These are phyloP conservation scores for Polyporus arcularius DNA, from an alignment of 768 basidiomycete species.

Conservation along the genomic window DNA sequence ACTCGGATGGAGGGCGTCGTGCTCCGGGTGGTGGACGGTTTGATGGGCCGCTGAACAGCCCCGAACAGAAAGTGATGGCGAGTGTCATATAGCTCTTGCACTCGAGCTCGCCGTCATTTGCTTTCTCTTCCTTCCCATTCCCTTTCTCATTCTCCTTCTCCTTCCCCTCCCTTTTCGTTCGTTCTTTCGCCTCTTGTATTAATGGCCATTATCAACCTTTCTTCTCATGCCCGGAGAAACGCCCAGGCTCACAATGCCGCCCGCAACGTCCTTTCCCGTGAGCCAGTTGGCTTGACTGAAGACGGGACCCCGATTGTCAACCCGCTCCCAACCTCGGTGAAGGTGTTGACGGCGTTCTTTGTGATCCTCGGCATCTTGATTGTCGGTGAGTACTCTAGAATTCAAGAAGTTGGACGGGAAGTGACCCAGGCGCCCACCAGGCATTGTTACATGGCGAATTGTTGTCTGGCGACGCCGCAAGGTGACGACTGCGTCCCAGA, in stretches of 20 bases:
- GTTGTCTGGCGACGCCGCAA: conserved; percentile 21
- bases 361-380: conserved; percentile 22
- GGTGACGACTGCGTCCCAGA: conserved; percentile 13
- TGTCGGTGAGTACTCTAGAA: conserved; percentile 12
- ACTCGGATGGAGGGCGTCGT: neutral
- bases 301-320: conserved; percentile 7
- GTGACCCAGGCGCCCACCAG: conserved; percentile 3
- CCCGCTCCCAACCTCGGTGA: conserved; percentile 15
- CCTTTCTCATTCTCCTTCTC: neutral
- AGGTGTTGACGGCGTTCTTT: conserved; percentile 19
- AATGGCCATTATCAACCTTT: conserved; percentile 16
- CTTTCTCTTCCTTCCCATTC: conserved; percentile 5
- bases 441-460: conserved; percentile 22
- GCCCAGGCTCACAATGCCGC: conserved; percentile 4
- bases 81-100: conserved; percentile 10
- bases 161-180: conserved; percentile 4
- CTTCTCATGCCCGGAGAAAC: neutral
- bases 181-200: conserved; percentile 13
- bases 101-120: conserved; percentile 6
- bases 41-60: conserved; percentile 21
- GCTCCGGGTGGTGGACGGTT: neutral
- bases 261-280: neutral
- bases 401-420: neutral
- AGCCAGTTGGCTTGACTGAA: conserved; percentile 1
- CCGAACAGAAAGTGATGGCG: conserved; percentile 12